Evolutionary conservation across 2,329 filamentous ascomycete genomes (phyloP).

Genomic region (Aspergillus proliferans): DNA sequence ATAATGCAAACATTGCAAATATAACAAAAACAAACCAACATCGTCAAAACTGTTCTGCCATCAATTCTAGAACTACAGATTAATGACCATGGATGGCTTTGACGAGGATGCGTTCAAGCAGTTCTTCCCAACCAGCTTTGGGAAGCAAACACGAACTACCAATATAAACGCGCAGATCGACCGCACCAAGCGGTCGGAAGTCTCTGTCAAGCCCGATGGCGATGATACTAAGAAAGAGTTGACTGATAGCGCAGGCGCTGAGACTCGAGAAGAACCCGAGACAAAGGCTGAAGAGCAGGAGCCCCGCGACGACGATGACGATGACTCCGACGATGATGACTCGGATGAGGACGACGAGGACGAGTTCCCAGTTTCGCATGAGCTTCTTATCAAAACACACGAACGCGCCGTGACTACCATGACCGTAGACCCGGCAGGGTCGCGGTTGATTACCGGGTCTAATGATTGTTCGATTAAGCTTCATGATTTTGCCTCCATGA

Average conservation of each 20-base stretch:
- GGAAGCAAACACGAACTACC: slow-evolving; percentile 68
- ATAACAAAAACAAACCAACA: slow-evolving; percentile 14
- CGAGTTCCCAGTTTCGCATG: slow-evolving; percentile 87
- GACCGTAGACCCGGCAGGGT: slow-evolving; percentile 77
- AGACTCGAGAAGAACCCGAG: slow-evolving; percentile 12
- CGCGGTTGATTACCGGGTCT: slow-evolving; percentile 80
- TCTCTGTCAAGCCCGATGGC: slow-evolving; percentile 24
- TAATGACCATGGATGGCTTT: slow-evolving; percentile 34
- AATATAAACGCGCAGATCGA: slow-evolving; percentile 77
- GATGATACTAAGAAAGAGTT: slow-evolving; percentile 17
- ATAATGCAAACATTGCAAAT: slow-evolving; percentile 18
- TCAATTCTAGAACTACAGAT: neutral
- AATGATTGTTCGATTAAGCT: slow-evolving; percentile 87
- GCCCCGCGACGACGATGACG: slow-evolving; percentile 17
- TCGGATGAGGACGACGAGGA: slow-evolving; percentile 76
- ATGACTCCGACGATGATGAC: slow-evolving; percentile 49
- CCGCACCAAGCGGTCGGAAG: slow-evolving; percentile 60
- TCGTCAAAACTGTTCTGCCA: neutral
- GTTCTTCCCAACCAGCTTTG: slow-evolving; percentile 78
- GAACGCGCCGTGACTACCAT: slow-evolving; percentile 78
- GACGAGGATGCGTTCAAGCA: slow-evolving; percentile 43
- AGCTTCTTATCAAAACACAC: slow-evolving; percentile 87
- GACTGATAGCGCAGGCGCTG: slow-evolving; percentile 16
- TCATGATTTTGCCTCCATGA: slow-evolving; percentile 94
- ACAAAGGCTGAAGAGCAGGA: slow-evolving; percentile 6